Conservation (phyloP, 352 stramenopile species). For the Phytophthora pisi region DNA sequence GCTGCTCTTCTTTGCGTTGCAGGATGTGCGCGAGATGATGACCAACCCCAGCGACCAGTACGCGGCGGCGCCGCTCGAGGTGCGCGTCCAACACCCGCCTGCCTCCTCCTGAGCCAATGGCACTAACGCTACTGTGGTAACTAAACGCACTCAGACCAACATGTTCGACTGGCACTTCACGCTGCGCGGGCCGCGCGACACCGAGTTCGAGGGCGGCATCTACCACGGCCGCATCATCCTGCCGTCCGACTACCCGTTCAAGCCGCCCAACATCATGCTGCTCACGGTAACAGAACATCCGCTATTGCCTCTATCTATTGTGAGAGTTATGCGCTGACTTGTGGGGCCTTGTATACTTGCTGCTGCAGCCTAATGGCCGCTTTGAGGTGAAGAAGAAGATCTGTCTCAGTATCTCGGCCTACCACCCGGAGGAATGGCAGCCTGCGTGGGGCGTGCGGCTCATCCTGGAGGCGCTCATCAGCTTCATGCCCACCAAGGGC, state of each 20-base stretch:
- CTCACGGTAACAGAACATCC: constrained; percentile 72
- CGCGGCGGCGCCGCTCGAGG: constrained; percentile 73
- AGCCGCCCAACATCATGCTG: constrained; percentile 98
- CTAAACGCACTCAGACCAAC: constrained; percentile 56
- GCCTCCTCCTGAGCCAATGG: too few species aligned
- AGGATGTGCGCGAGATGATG: constrained; percentile 91
- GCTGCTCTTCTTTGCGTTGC: neutral
- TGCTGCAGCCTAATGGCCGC: constrained; percentile 90
- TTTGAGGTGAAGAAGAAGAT: constrained; percentile 99
- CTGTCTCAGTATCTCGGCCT: constrained; percentile 97
- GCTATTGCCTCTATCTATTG: neutral
- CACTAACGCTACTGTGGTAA: too few species aligned
- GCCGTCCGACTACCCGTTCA: constrained; percentile 94
- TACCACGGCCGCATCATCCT: constrained; percentile 98
- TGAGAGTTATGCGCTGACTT: too few species aligned
- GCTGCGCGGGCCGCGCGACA: constrained; percentile 95
- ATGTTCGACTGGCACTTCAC: constrained; percentile 98
- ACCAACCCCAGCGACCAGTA: constrained; percentile 88
- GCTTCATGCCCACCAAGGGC: constrained; percentile 94
- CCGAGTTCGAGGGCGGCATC: constrained; percentile 96
- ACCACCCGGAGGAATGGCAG: constrained; percentile 98
- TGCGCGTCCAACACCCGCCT: constrained; percentile 10
- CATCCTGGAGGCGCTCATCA: constrained; percentile 98
- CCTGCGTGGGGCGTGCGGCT: constrained; percentile 94
- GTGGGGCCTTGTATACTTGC: neutral